Base-by-base conservation (phyloP, 305 asterid species). In the Striga hermonthica region DNA sequence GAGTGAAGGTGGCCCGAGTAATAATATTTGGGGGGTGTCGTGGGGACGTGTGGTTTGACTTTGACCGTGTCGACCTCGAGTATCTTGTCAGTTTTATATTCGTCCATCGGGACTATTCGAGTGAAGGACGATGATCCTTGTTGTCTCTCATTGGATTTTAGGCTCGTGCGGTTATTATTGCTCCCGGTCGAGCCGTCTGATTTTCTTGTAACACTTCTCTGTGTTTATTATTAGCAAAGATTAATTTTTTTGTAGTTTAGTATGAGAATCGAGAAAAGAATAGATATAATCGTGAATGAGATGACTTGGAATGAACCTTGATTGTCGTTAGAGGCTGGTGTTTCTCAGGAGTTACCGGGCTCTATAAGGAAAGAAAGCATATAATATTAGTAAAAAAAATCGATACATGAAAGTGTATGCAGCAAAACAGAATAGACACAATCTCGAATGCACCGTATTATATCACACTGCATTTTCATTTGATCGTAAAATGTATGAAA, bases 261-360 rank as follows among this genome's bases (percentile, higher is more conserved):
- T 28, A 7, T 2, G 4, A 1, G 8, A 3, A 53, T 31, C 34
- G 13, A 55, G 10, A 55, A 4, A 34, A 55, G 0, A 31, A 31
- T 1, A 54, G 59, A 12, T 2, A 31, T 22, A 34, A 8, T 9
- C 0, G 14, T 6, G 37, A 57, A 4, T 38, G 28, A 40, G 38
- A 14, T 6, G 47, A 48, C 4, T 0, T 1, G n/a, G 7, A 49
- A 47, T 60, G n/a, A 28, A 91, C 96, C 87, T 84, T 79, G 36
- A 76, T 75, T 56, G 67, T 50, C 35, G 47, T 9, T 2, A 50
- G 67, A 15, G 81, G 86, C 35, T 78, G 82, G 1, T 65, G 75
- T 58, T 82, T 88, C 81, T 86, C 96, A 1, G 83, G 90, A 10
- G 91, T 83, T 9, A 72, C 67, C 38, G 86, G 87, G 3, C 79